phyloP scores from a whole-genome alignment of 345 rosid species.

The Gossypioides kirkii region DNA sequence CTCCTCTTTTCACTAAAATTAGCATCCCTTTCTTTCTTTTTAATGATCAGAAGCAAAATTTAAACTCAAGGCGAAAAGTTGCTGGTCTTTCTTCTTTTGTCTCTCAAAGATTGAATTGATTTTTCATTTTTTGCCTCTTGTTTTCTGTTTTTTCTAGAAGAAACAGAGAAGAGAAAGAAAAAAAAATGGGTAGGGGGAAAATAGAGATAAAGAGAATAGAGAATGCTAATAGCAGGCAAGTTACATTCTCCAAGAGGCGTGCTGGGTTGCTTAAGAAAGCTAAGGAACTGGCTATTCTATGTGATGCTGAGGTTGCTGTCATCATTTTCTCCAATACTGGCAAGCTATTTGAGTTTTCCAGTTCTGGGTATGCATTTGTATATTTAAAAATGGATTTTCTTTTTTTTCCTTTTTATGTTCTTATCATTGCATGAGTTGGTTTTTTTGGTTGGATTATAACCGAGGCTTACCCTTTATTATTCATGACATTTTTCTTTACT shows the following conservation, averaged over 20 bases:
- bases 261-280: slow-evolving; percentile 89
- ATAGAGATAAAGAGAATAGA: slow-evolving; percentile 94
- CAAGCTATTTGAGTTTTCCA: slow-evolving; percentile 82
- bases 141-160: background rate
- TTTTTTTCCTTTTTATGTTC: background rate
- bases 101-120: background rate
- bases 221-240: slow-evolving; percentile 92
- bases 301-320: slow-evolving; percentile 94
- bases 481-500: background rate
- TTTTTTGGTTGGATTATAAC: background rate
- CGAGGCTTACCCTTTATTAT: background rate
- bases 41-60: background rate
- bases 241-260: slow-evolving; percentile 92
- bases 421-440: background rate
- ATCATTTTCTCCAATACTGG: slow-evolving; percentile 90
- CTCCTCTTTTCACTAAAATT: slow-evolving; percentile 35
- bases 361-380: slow-evolving; percentile 46
- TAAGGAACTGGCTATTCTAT: slow-evolving; percentile 78
- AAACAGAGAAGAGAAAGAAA: background rate
- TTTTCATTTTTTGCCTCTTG: background rate
- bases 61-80: slow-evolving; percentile 6
- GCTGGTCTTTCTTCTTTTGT: background rate
- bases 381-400: background rate
- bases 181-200: slow-evolving; percentile 81
- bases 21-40: slow-evolving; percentile 25